These are phyloP conservation scores for Tylopilus sp. DNA, from an alignment of 1,284 basidiomycete genomes.

Conservation along the genomic window DNA sequence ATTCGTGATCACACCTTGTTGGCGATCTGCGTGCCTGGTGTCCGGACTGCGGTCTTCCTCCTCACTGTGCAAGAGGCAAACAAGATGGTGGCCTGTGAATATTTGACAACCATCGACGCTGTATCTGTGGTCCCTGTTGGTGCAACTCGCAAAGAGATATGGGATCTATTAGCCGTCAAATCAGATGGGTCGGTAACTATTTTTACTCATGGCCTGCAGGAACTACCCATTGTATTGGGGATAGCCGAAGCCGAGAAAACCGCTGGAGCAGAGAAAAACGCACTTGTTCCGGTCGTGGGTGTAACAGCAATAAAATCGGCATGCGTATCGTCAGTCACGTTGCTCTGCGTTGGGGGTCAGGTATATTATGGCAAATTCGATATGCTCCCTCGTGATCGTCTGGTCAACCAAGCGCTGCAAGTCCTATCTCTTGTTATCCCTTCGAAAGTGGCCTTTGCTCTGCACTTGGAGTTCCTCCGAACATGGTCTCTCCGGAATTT, in stretches of 20 bases:
- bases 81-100: slow-evolving; percentile 40
- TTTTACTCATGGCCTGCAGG: slow-evolving; percentile 56
- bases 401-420: slow-evolving; percentile 59
- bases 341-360: slow-evolving; percentile 48
- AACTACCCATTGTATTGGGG: slow-evolving; percentile 40
- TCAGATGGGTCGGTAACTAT: slow-evolving; percentile 50
- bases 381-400: slow-evolving; percentile 45
- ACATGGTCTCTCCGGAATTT: slow-evolving; percentile 48
- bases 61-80: slow-evolving; percentile 38
- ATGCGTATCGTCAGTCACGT: slow-evolving; percentile 43
- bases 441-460: slow-evolving; percentile 46
- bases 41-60: slow-evolving; percentile 49
- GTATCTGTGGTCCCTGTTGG: slow-evolving; percentile 55
- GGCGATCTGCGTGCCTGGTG: slow-evolving; percentile 53
- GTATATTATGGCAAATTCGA: slow-evolving; percentile 46
- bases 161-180: slow-evolving; percentile 66
- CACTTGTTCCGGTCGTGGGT: slow-evolving; percentile 27
- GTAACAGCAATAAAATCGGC: slow-evolving; percentile 41
- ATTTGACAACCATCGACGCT: slow-evolving; percentile 43
- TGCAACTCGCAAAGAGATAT: slow-evolving; percentile 56
- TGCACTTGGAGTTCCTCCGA: slow-evolving; percentile 58
- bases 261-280: slow-evolving; percentile 9
- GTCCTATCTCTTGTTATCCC: slow-evolving; percentile 61
- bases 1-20: slow-evolving; percentile 48
- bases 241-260: slow-evolving; percentile 22